phyloP scores from a whole-genome alignment of 257 asterid genomes.

The Nicotiana knightiana region DNA sequence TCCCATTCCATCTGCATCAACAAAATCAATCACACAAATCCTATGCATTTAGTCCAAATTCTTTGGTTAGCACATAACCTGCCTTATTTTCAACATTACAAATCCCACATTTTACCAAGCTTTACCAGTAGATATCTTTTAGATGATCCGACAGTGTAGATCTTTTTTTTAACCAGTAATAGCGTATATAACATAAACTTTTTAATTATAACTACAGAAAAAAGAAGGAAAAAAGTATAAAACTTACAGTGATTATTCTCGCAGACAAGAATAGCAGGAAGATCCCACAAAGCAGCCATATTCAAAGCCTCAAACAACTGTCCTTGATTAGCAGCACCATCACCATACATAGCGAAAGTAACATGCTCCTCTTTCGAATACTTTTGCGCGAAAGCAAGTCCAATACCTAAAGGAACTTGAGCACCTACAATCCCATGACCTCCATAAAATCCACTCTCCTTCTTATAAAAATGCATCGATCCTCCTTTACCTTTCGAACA shows the following conservation, averaged over 20 bases:
- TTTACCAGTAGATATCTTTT: too few relatives aligned
- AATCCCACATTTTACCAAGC: not conserved
- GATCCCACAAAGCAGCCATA: slow-evolving; percentile 95
- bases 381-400: slow-evolving; percentile 90
- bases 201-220: not conserved
- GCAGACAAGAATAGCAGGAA: slow-evolving; percentile 94
- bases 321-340: slow-evolving; percentile 98
- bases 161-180: too few relatives aligned
- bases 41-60: not conserved
- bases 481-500: slow-evolving; percentile 96
- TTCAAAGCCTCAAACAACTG: slow-evolving; percentile 96
- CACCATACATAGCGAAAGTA: slow-evolving; percentile 85
- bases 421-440: slow-evolving; percentile 99
- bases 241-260: slow-evolving; percentile 95
- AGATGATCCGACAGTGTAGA: too few relatives aligned
- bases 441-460: slow-evolving; percentile 80
- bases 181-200: not conserved
- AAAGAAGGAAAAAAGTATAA: not conserved
- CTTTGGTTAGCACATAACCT: not conserved
- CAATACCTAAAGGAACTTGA: slow-evolving; percentile 85
- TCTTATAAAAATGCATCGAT: slow-evolving; percentile 92
- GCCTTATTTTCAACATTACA: not conserved
- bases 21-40: slow-evolving; percentile 11
- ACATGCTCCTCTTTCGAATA: slow-evolving; percentile 80
- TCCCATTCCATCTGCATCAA: slow-evolving; percentile 90